Base-by-base conservation (phyloP, 106 monocot species). In the Posidonia australis region DNA sequence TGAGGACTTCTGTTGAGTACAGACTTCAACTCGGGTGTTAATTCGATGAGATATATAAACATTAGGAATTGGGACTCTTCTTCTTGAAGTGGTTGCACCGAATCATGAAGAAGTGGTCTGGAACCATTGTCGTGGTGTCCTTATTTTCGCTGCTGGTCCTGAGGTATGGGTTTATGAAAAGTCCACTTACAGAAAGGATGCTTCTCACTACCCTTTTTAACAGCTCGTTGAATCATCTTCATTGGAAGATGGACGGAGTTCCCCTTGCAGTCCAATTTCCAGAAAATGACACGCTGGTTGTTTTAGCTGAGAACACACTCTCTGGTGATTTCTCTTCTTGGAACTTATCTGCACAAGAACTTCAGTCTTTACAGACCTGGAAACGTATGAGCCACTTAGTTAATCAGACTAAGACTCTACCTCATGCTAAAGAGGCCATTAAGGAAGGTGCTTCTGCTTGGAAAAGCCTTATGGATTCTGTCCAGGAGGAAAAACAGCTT, bases 381-480 rank as follows among this genome's bases (percentile, higher is more conserved):
- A 84, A 84, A 13, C 71, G 72, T 60, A 75, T 96, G 67, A 48
- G 72, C 9, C 74, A 77, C 42, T 73, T 87, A 46, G 63, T 80
- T 16, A 74, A 63, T 65, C 72, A 62, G 51, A 63, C 82, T 22
- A 36, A 77, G 19, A 78, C 75, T 11, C 61, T 90, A 51, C 86
- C 90, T 63, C 68, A 87, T 66, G 90, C 85, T 21, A 60, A 76
- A 27, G 94, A 96, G 48, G 89, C 90, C 57, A 66, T 84, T 29
- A 82, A 80, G 62, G 94, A 96, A 78, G 94, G 86, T 54, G 58
- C 47, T 51, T 55, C 52, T 72, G 84, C 80, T 54, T 96, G 94
- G 94, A 51, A 77, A 71, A 68, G 62, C 42, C 86, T 96, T 44
- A 84, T 82, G 84, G 53, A 31, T 23, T 78, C 80, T 26, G 55